These are phyloP conservation scores for Malus sylvestris DNA, from an alignment of 306 rosid species.

Conservation along the genomic window DNA sequence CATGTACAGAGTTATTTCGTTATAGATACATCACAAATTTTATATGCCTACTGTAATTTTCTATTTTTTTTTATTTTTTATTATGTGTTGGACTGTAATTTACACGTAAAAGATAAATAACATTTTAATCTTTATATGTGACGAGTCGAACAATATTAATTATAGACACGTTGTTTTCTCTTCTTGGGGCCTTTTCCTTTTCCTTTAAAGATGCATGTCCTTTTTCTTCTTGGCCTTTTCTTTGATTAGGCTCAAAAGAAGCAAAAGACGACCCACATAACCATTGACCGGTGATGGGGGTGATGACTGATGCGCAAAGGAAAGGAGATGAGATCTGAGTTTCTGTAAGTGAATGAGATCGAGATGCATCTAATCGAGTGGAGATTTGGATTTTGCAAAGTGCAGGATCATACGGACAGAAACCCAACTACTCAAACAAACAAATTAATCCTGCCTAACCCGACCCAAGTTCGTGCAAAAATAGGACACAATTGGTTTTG, in stretches of 20 bases:
- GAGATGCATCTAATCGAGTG: not conserved
- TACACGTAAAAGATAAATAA: too few relatives aligned
- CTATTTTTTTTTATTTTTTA: too few relatives aligned
- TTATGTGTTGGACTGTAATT: too few relatives aligned
- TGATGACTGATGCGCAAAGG: not conserved
- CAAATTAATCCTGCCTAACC: not conserved
- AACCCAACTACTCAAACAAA: not conserved
- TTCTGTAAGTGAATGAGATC: not conserved
- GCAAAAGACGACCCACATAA: not conserved
- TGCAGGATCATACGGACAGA: not conserved
- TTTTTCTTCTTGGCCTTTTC: not conserved
- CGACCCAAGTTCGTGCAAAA: not conserved
- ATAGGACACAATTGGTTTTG: not conserved
- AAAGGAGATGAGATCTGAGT: not conserved
- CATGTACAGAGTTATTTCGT: not conserved
- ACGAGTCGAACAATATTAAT: too few relatives aligned
- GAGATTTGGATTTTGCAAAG: not conserved
- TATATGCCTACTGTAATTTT: not conserved
- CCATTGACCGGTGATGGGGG: not conserved
- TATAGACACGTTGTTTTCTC: not conserved
- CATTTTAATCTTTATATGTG: too few relatives aligned
- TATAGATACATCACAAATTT: not conserved
- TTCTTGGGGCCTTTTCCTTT: not conserved
- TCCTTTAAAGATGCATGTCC: not conserved
- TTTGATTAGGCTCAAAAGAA: not conserved